These are phyloP conservation scores for Brassica hybrid DNA, from an alignment of 441 rosid species.

Conservation along the genomic window DNA sequence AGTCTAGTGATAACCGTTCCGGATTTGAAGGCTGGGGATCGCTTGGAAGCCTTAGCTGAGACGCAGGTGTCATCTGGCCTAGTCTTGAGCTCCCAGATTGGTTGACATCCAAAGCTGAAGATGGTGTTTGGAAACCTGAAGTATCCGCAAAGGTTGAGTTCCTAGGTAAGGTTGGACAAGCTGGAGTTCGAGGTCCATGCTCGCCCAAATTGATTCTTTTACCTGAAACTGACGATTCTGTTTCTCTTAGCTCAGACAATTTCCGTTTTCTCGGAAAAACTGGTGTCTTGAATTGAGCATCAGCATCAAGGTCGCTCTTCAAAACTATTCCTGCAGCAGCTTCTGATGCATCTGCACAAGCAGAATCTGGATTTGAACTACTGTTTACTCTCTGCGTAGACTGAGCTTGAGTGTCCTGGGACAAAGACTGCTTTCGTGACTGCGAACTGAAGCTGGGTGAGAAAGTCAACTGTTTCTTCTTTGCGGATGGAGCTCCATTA, in stretches of 20 bases:
- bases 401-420: conserved; percentile 55
- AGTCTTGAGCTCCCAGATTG: conserved; percentile 54
- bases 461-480: conserved; percentile 80
- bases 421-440: conserved; percentile 55
- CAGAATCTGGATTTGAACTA: conserved; percentile 49
- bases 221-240: conserved; percentile 55
- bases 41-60: conserved; percentile 56
- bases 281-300: conserved; percentile 74
- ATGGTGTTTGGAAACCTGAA: conserved; percentile 66
- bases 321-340: conserved; percentile 48
- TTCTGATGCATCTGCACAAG: conserved; percentile 48
- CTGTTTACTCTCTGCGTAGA: conserved; percentile 50
- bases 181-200: conserved; percentile 72
- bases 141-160: conserved; percentile 52
- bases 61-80: conserved; percentile 54
- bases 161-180: conserved; percentile 58
- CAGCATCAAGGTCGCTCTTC: conserved; percentile 57
- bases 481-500: conserved; percentile 58
- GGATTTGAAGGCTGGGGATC: conserved; percentile 70
- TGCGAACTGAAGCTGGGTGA: conserved; percentile 72
- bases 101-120: conserved; percentile 60
- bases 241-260: conserved; percentile 72
- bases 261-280: conserved; percentile 83
- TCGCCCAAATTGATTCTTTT: conserved; percentile 78
- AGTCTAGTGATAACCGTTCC: conserved; percentile 87